Percentiles rank a stretch among this genome's conserved stretches.
Conservation (phyloP, 2,329 filamentous ascomycete genomes). For the Phoma sp. region DNA sequence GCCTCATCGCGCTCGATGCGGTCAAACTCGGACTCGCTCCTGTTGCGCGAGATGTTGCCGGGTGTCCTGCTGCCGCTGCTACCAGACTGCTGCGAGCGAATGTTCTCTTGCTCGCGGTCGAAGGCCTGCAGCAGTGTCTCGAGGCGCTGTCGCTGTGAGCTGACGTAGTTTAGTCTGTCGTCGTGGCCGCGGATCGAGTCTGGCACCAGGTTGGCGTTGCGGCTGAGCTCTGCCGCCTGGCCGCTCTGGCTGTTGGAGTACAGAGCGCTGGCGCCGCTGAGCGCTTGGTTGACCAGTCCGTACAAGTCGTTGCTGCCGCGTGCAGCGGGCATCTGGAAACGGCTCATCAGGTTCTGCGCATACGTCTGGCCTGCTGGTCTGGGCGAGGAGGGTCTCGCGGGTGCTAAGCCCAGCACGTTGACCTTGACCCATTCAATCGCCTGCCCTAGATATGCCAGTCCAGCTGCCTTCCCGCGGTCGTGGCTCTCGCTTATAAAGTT, state of each 20-base stretch:
- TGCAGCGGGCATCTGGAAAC: constrained; percentile 82
- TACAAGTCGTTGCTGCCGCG: constrained; percentile 75
- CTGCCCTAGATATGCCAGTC: constrained; percentile 63
- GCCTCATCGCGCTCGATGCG: constrained; percentile 76
- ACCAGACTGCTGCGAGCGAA: constrained; percentile 46
- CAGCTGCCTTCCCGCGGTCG: constrained; percentile 76
- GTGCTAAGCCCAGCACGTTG: constrained; percentile 78
- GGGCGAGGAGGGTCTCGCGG: constrained; percentile 51
- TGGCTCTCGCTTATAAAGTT: constrained; percentile 84
- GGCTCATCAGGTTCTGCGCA: constrained; percentile 79
- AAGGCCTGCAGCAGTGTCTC: constrained; percentile 76
- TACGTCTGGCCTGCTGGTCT: constrained; percentile 63
- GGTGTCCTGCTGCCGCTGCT: constrained; percentile 40
- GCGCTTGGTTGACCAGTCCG: constrained; percentile 74
- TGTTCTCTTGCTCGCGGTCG: constrained; percentile 74
- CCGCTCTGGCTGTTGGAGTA: constrained; percentile 47
- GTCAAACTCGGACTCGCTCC: constrained; percentile 88
- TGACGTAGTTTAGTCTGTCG: constrained; percentile 76
- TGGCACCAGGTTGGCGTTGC: constrained; percentile 71
- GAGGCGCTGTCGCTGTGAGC: constrained; percentile 78
- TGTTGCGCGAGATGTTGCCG: constrained; percentile 71
- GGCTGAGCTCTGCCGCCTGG: constrained; percentile 59
- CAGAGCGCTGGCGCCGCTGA: constrained; percentile 66
- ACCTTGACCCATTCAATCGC: constrained; percentile 67
- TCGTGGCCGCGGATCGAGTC: constrained; percentile 67